Evolutionary conservation across 2,329 filamentous ascomycete genomes (phyloP), one percentile per base, ranked within the genome.

Genomic region (Trichoderma sp.): DNA sequence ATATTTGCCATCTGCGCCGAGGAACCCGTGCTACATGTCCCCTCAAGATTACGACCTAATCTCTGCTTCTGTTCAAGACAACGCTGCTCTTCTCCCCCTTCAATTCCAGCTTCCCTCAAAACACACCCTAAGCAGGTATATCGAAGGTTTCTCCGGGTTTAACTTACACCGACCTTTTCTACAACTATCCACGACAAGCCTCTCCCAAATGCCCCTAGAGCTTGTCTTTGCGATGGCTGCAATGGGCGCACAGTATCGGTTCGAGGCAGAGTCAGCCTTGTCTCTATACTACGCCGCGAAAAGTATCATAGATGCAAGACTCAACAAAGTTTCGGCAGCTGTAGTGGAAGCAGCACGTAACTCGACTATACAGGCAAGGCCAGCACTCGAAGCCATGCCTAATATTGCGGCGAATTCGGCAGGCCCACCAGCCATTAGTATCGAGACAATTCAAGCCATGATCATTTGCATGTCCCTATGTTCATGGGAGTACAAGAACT

Each of bases 361-460:
- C 15, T 69, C 56, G 12, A 61, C 36, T 0, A n/a, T 61, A 51
- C 66, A 60, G 30, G 53, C 56, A 61, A 51, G 28, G 26, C 56
- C 66, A 51, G 39, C 66, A 8, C 26, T 47, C 30, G 36, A 60
- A 34, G 56, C 36, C 7, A 28, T 61, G 56, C 18, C 56, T 2
- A 60, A 32, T 26, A n/a, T 39, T 9, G 21, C 57, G 14, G n/a
- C n/a, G 6, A 61, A 24, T 32, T 30, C 36, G 15, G 9, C 34
- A 24, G 51, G n/a, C 3, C 56, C 26, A 30, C n/a, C 28, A 9
- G 34, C 26, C 1, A 28, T 69, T 0, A 21, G 28, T n/a, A 69
- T 69, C 6, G 66, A 69, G 39, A 69, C 66, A 26, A 69, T 69
- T 7, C 66, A 69, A 24, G 66, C 66, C 14, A 69, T 69, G 66